A percentile compares a stretch with the other conserved stretches of the same genome.
Conservation (phyloP, 2,329 filamentous ascomycete genomes). For the Cladosporium sp. region DNA sequence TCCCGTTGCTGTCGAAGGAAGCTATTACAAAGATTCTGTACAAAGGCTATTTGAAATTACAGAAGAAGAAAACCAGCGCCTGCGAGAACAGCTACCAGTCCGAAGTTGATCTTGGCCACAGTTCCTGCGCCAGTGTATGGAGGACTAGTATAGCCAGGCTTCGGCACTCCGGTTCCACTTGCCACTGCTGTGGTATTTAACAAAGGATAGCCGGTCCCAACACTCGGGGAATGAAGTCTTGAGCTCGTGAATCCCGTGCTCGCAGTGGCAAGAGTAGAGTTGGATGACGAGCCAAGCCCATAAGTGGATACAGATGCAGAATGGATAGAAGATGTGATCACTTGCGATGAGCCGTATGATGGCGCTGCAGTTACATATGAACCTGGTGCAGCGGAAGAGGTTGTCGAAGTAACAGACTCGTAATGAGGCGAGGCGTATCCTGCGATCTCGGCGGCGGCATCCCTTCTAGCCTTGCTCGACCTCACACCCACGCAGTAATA, state of each 20-base stretch:
- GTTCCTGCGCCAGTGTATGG: slow-evolving; percentile 11
- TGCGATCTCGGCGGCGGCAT: slow-evolving; percentile 4
- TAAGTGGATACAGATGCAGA: background rate
- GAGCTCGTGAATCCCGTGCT: background rate
- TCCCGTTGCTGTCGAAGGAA: no score
- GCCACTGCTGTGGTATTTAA: slow-evolving; percentile 2
- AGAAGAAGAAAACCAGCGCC: background rate
- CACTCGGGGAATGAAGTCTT: background rate
- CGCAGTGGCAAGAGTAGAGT: background rate
- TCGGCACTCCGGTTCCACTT: background rate
- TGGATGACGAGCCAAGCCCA: background rate
- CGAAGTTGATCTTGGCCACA: background rate
- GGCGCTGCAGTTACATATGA: background rate
- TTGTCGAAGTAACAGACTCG: background rate
- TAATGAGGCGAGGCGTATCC: background rate
- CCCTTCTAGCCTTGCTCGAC: slow-evolving; percentile 7
- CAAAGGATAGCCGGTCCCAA: background rate
- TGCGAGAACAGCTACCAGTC: slow-evolving; percentile 1
- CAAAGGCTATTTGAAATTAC: no score
- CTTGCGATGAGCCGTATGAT: background rate
- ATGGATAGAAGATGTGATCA: background rate
- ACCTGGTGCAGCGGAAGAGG: background rate
- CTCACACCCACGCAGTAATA: slow-evolving; percentile 19
- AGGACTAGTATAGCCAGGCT: background rate
- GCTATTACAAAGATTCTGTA: no score